Conservation (phyloP, 2,329 filamentous ascomycete genomes). For the Ophiostoma pallidulum region DNA sequence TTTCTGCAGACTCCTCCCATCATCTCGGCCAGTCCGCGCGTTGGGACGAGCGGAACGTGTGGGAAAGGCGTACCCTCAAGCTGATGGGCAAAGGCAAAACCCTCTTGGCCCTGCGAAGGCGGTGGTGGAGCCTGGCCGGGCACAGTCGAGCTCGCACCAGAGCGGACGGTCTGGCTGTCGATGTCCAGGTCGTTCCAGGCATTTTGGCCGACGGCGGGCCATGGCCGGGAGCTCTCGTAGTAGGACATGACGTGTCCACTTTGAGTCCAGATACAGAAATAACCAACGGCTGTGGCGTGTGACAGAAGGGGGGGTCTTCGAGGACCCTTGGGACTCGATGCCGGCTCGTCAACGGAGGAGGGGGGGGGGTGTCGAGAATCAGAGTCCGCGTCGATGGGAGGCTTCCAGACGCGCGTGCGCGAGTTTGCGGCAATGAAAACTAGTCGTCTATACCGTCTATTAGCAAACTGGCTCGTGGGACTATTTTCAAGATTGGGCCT, state of each 20-base stretch:
- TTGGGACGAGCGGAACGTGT: no score
- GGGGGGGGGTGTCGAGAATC: no score
- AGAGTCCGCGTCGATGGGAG: no score
- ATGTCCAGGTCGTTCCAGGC: conserved; percentile 22
- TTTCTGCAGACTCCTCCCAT: no score
- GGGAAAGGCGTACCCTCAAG: conserved; percentile 31
- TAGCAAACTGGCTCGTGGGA: background rate
- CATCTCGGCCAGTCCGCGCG: no score
- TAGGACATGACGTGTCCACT: conserved; percentile 19
- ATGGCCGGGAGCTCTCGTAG: conserved; percentile 22
- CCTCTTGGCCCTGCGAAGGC: conserved; percentile 13
- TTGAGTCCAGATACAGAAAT: background rate
- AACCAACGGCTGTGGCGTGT: background rate
- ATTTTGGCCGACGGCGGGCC: conserved; percentile 20
- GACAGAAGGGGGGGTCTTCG: background rate
- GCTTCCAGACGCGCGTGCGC: background rate
- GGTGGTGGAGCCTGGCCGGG: conserved; percentile 24
- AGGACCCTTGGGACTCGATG: background rate
- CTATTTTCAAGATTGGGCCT: no score
- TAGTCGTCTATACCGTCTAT: background rate
- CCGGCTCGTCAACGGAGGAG: background rate
- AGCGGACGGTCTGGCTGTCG: conserved; percentile 22
- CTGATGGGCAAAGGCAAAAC: conserved; percentile 26
- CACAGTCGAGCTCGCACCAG: conserved; percentile 27
- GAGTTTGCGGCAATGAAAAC: background rate